Conservation (phyloP, 2,329 filamentous ascomycete genomes). For the Cladosporium velox region DNA sequence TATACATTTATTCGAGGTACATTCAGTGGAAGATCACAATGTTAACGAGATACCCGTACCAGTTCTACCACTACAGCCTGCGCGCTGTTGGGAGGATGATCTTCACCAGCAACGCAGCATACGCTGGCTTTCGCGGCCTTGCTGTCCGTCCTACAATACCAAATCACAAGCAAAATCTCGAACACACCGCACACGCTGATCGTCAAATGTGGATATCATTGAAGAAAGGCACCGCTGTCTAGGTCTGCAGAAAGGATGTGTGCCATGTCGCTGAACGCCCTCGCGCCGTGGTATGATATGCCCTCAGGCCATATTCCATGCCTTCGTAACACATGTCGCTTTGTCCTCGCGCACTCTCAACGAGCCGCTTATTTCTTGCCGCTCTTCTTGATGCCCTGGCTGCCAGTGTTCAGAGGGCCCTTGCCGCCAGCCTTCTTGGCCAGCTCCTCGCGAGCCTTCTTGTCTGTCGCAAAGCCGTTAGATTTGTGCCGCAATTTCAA, state of each 20-base stretch:
- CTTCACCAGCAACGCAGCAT: background rate
- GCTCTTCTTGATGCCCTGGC: slow-evolving; percentile 95
- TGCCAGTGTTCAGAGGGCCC: slow-evolving; percentile 80
- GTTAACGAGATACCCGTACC: background rate
- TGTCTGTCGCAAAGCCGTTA: slow-evolving; percentile 40
- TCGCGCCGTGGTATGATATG: background rate
- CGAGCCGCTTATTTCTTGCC: slow-evolving; percentile 76
- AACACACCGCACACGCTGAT: background rate
- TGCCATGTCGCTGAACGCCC: slow-evolving; percentile 16
- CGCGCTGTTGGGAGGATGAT: background rate
- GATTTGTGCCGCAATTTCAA: background rate
- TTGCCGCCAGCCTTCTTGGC: slow-evolving; percentile 82
- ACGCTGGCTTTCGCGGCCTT: background rate
- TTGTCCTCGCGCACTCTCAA: background rate
- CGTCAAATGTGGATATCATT: slow-evolving; percentile 17
- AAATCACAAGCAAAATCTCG: background rate
- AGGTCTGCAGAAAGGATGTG: slow-evolving; percentile 10
- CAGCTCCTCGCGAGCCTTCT: slow-evolving; percentile 78
- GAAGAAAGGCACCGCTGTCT: slow-evolving; percentile 1
- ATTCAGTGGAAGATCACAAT: background rate
- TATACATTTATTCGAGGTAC: background rate
- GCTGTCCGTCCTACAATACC: background rate
- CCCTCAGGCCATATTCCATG: slow-evolving; percentile 5
- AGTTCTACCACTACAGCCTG: background rate
- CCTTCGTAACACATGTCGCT: background rate